Conservation (phyloP, 495 filamentous ascomycete species). For the Tetracladium setigerum region DNA sequence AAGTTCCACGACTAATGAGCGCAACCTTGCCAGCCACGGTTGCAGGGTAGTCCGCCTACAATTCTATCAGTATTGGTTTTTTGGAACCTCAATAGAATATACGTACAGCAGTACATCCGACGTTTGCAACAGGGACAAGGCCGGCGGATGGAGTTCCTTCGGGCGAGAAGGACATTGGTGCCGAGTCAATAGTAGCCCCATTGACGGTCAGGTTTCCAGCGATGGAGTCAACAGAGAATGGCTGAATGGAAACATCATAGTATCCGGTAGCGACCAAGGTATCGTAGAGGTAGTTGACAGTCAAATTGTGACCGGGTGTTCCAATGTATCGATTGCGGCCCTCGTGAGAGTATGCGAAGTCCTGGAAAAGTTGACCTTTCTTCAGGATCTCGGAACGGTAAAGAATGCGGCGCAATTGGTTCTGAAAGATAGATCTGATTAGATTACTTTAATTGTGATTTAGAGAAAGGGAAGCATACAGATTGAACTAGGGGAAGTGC, state of each 20-base stretch:
- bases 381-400: background rate
- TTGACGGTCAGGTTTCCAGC: conserved; percentile 27
- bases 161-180: conserved; percentile 32
- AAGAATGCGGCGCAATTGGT: conserved; percentile 6
- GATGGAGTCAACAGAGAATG: conserved; percentile 37
- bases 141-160: conserved; percentile 22
- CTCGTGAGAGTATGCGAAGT: conserved; percentile 36
- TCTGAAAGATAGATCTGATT: background rate
- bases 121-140: conserved; percentile 40
- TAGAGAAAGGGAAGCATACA: background rate
- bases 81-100: background rate
- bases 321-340: conserved; percentile 53
- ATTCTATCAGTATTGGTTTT: conserved; percentile 2
- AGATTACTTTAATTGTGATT: too few relatives aligned
- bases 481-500: background rate
- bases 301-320: conserved; percentile 52
- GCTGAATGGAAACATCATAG: conserved; percentile 54
- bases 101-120: conserved; percentile 44
- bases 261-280: conserved; percentile 42
- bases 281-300: conserved; percentile 53
- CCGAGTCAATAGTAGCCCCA: conserved; percentile 19
- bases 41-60: conserved; percentile 46
- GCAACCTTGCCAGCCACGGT: conserved; percentile 49
- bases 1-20: conserved; percentile 54
- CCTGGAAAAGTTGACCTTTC: conserved; percentile 4